phyloP scores from a whole-genome alignment of 2,329 filamentous ascomycete genomes.

The Helotiales sp. region DNA sequence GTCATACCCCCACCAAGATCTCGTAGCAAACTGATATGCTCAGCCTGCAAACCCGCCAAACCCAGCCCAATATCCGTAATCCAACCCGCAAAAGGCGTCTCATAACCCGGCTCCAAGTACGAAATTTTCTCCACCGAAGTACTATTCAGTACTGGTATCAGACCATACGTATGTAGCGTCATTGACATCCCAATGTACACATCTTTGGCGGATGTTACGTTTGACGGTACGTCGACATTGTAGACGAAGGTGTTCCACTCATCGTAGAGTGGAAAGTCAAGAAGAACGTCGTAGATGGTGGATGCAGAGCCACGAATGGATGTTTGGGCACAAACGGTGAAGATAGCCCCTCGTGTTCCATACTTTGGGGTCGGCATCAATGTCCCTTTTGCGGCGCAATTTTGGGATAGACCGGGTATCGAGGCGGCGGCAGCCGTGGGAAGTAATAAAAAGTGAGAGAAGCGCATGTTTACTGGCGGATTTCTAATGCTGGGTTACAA shows the following conservation, averaged over 20 bases:
- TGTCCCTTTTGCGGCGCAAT: constrained; percentile 8
- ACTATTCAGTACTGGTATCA: constrained; percentile 14
- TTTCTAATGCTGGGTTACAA: no score
- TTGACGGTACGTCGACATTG: constrained; percentile 16
- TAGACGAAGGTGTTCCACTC: constrained; percentile 29
- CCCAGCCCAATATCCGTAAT: constrained; percentile 2
- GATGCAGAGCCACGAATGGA: constrained; percentile 12
- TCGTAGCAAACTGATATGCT: constrained; percentile 21
- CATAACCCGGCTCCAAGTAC: constrained; percentile 13
- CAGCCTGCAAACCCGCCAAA: constrained; percentile 17
- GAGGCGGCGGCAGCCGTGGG: background rate
- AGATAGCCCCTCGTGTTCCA: constrained; percentile 16
- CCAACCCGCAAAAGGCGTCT: constrained; percentile 17
- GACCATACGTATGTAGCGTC: constrained; percentile 20
- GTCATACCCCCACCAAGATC: constrained; percentile 15
- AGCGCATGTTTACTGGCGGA: background rate
- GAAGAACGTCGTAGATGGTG: constrained; percentile 15
- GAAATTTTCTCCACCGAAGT: constrained; percentile 22
- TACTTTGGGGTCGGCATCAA: constrained; percentile 23
- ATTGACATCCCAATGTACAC: constrained; percentile 27
- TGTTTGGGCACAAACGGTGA: constrained; percentile 21
- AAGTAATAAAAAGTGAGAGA: background rate
- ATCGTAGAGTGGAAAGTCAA: constrained; percentile 16
- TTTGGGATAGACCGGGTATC: constrained; percentile 6
- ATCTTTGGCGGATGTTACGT: constrained; percentile 12